Conservation (phyloP, 2,329 filamentous ascomycete species). For the Arthrobotrys sphaeroides region DNA sequence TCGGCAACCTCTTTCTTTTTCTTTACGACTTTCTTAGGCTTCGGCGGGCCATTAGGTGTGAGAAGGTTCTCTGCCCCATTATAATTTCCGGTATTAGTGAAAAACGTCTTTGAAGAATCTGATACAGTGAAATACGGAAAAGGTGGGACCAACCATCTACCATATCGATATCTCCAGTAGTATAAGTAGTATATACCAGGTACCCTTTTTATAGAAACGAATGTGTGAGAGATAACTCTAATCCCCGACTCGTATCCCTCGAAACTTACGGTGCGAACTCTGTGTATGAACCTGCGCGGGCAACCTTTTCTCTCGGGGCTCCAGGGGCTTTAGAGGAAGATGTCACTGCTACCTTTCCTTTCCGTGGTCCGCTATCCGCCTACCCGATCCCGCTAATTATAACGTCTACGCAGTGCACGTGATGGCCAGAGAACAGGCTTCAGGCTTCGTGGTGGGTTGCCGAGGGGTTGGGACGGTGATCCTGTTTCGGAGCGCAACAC, state of each 20-base stretch:
- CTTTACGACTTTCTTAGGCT: conserved; percentile 45
- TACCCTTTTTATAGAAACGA: neutral
- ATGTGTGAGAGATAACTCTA: neutral
- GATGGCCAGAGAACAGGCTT: conserved; percentile 5
- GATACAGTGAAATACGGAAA: neutral
- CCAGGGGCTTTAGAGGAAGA: neutral
- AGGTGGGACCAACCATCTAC: conserved; percentile 8
- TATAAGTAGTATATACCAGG: neutral
- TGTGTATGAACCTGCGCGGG: neutral
- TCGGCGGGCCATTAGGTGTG: conserved; percentile 7
- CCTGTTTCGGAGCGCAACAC: conserved; percentile 48
- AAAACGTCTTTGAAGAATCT: neutral
- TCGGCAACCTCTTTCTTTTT: conserved; percentile 68
- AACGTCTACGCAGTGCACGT: conserved; percentile 21
- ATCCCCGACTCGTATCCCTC: neutral
- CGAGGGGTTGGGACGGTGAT: conserved; percentile 17
- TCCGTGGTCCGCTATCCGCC: neutral
- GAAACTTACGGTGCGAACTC: neutral
- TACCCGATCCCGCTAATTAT: conserved; percentile 20
- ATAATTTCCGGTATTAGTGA: neutral
- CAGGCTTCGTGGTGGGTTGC: conserved; percentile 10
- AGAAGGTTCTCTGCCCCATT: conserved; percentile 33
- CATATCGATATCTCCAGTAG: neutral
- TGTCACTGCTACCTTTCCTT: conserved; percentile 31
- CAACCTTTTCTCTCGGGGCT: neutral